Evolutionary conservation across 2,329 filamentous ascomycete species (phyloP).

Genomic region (Reticulascus tulasneorum): DNA sequence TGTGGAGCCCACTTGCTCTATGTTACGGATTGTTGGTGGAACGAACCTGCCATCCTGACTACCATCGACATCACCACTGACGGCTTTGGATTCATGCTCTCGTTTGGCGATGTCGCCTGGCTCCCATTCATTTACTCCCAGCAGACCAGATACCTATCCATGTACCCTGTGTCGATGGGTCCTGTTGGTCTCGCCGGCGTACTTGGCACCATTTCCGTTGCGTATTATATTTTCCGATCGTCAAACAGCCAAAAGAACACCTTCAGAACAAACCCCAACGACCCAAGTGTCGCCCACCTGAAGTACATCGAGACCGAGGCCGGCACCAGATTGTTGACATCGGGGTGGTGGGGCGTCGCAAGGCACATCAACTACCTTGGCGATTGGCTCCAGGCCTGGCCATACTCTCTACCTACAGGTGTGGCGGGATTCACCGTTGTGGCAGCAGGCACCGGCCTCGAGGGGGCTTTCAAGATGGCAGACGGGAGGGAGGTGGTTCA

Average conservation of each 20-base stretch:
- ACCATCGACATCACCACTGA: constrained; percentile 94
- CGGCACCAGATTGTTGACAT: constrained; percentile 75
- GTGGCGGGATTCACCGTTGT: constrained; percentile 76
- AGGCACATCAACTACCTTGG: constrained; percentile 95
- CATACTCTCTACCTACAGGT: constrained; percentile 82
- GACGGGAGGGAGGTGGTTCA: constrained; percentile 65
- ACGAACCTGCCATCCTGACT: constrained; percentile 84
- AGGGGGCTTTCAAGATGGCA: constrained; percentile 51
- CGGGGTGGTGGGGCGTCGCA: constrained; percentile 90
- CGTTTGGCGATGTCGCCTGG: constrained; percentile 91
- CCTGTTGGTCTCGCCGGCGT: constrained; percentile 60
- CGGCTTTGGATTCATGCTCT: constrained; percentile 92
- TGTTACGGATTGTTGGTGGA: constrained; percentile 78
- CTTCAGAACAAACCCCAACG: constrained; percentile 82
- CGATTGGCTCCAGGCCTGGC: constrained; percentile 92
- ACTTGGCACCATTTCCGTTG: constrained; percentile 61
- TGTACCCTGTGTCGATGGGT: constrained; percentile 78
- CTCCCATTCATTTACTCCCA: constrained; percentile 84
- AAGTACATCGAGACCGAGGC: constrained; percentile 80
- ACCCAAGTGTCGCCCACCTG: constrained; percentile 74
- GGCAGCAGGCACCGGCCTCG: constrained; percentile 44
- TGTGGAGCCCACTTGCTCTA: constrained; percentile 77
- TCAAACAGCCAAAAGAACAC: constrained; percentile 93
- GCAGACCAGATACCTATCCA: constrained; percentile 78
- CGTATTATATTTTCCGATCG: constrained; percentile 91